phyloP scores from a whole-genome alignment of 2,329 filamentous ascomycete genomes.

The Byssothecium circinans region DNA sequence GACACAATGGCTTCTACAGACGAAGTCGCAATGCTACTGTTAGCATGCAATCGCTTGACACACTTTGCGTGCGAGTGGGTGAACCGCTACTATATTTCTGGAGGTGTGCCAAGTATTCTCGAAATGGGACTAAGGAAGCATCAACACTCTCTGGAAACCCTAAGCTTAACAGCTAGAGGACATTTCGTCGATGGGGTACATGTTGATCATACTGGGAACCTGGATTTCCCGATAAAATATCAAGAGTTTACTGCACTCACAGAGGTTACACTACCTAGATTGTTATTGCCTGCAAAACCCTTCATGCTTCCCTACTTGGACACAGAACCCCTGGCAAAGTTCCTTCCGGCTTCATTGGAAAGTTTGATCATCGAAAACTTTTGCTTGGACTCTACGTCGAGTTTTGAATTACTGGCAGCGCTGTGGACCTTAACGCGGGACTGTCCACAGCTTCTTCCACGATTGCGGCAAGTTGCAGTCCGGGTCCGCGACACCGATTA shows the following conservation, averaged over 20 bases:
- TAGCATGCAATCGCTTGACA: constrained; percentile 17
- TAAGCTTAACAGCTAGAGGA: constrained; percentile 9
- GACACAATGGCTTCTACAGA: constrained; percentile 17
- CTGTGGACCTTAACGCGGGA: constrained; percentile 1
- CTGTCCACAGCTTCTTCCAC: constrained; percentile 1
- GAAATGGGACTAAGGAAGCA: constrained; percentile 14
- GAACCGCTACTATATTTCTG: not conserved
- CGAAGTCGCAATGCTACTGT: constrained; percentile 10
- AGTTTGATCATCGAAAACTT: constrained; percentile 1
- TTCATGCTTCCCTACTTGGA: not conserved
- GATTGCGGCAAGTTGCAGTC: constrained; percentile 1
- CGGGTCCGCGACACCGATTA: not conserved
- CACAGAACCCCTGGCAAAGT: not conserved
- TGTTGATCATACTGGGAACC: not conserved
- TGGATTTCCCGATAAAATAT: not conserved
- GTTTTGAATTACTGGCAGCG: not conserved
- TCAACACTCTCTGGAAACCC: constrained; percentile 15
- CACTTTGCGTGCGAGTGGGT: constrained; percentile 28
- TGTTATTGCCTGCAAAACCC: constrained; percentile 2
- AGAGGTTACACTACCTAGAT: constrained; percentile 3
- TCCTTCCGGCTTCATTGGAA: constrained; percentile 5
- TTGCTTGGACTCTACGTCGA: not conserved
- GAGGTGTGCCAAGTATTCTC: constrained; percentile 1
- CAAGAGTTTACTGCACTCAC: constrained; percentile 1
- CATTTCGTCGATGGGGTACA: too few species aligned